Evolutionary conservation across 202 grass and related monocot genomes (phyloP).

Genomic region (Panicum hallii): DNA sequence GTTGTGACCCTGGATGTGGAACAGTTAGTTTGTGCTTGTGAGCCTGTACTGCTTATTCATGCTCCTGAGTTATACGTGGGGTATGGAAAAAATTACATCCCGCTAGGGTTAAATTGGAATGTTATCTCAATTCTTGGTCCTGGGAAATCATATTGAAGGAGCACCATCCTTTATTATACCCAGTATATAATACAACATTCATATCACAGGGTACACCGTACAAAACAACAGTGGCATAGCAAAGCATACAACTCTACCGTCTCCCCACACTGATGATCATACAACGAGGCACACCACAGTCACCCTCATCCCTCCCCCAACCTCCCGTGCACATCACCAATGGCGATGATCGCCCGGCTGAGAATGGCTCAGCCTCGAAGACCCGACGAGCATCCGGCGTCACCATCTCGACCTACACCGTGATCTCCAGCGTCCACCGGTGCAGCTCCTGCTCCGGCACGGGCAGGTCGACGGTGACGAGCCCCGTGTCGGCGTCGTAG

Average conservation of each 20-base stretch:
- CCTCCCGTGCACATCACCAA: neutral
- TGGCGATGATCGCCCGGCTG: conserved; percentile 8
- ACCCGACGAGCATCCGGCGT: neutral
- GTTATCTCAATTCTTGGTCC: too few species aligned
- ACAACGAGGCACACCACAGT: neutral
- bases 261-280: neutral
- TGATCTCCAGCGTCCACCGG: conserved; percentile 61
- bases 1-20: neutral
- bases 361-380: neutral
- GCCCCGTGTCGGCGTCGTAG: conserved; percentile 53
- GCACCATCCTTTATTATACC: conserved; percentile 44
- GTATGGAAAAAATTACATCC: too few species aligned
- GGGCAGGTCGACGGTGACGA: conserved; percentile 60
- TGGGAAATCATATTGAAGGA: conserved; percentile 24
- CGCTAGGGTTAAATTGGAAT: too few species aligned
- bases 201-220: neutral
- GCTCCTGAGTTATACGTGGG: too few species aligned
- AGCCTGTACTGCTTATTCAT: too few species aligned
- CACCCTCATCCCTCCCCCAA: neutral
- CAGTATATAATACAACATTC: neutral
- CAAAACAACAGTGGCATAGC: neutral
- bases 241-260: conserved; percentile 21
- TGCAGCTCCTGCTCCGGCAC: conserved; percentile 66
- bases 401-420: conserved; percentile 27
- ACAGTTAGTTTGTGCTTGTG: neutral